phyloP scores from a whole-genome alignment of 805 yeast species.

The Maudiozyma bulderi region DNA sequence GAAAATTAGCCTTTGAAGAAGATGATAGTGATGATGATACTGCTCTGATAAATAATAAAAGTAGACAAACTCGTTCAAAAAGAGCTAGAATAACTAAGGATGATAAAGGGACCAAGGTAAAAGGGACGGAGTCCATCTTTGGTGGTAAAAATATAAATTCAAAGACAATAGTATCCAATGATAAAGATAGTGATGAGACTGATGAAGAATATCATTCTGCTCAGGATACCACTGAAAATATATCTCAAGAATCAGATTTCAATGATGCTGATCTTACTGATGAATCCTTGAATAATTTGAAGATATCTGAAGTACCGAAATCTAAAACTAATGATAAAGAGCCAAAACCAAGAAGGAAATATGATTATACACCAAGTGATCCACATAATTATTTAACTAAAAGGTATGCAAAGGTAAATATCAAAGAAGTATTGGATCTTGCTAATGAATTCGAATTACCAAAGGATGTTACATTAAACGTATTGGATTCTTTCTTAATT shows the following conservation, averaged over 20 bases:
- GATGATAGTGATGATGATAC: conserved; percentile 12
- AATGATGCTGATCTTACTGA: background rate
- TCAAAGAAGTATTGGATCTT: conserved; percentile 36
- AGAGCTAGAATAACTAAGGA: background rate
- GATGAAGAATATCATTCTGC: background rate
- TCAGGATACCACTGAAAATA: background rate
- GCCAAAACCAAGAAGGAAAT: background rate
- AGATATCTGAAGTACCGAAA: background rate
- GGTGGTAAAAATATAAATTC: background rate
- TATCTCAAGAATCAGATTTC: background rate
- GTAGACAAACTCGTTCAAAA: background rate
- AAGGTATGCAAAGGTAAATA: conserved; percentile 29
- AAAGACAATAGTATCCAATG: background rate
- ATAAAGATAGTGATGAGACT: background rate
- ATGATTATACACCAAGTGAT: background rate
- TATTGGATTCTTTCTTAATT: conserved; percentile 41
- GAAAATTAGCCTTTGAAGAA: conserved; percentile 27
- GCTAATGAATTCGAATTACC: conserved; percentile 62
- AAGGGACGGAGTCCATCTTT: background rate
- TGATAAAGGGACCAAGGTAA: background rate
- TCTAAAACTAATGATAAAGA: background rate
- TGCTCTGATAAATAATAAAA: background rate
- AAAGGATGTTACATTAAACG: conserved; percentile 37
- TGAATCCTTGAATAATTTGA: no score
- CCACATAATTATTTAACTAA: conserved; percentile 16